These are phyloP conservation scores for Septoria petroselini DNA, from an alignment of 2,329 filamentous ascomycete genomes.

Conservation along the genomic window DNA sequence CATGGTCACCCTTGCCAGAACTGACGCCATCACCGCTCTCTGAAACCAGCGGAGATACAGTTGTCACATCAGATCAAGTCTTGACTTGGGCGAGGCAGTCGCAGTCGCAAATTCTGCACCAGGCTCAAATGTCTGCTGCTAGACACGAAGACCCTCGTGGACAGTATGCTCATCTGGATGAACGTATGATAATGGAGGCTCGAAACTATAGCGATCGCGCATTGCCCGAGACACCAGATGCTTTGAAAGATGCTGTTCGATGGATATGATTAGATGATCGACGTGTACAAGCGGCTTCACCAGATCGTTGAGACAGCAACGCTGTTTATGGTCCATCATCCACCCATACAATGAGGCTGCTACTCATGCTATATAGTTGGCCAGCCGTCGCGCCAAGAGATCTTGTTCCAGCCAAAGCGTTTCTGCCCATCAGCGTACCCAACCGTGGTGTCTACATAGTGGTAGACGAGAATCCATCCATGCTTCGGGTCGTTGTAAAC, in stretches of 20 bases:
- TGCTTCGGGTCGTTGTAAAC: constrained; percentile 51
- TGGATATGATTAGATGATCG: too few species aligned
- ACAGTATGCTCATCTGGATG: neutral
- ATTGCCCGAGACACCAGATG: neutral
- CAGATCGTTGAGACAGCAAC: too few species aligned
- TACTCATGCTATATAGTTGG: constrained; percentile 39
- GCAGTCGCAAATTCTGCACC: neutral
- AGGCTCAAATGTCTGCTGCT: neutral
- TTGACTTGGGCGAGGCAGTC: constrained; percentile 4
- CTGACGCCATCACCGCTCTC: neutral
- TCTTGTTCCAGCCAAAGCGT: constrained; percentile 53
- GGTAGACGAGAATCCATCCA: constrained; percentile 61
- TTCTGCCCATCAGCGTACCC: constrained; percentile 41
- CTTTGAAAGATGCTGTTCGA: too few species aligned
- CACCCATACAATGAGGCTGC: too few species aligned
- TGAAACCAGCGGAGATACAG: neutral
- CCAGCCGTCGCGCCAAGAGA: constrained; percentile 52
- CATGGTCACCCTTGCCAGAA: neutral
- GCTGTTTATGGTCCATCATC: too few species aligned
- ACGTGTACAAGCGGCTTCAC: too few species aligned
- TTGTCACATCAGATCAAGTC: neutral
- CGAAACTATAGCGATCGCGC: constrained; percentile 7
- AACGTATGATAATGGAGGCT: neutral
- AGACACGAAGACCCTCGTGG: neutral
- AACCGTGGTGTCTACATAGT: constrained; percentile 57